Evolutionary conservation across 805 yeast genomes (phyloP).

Genomic region (Lipomyces yamanashiensis): DNA sequence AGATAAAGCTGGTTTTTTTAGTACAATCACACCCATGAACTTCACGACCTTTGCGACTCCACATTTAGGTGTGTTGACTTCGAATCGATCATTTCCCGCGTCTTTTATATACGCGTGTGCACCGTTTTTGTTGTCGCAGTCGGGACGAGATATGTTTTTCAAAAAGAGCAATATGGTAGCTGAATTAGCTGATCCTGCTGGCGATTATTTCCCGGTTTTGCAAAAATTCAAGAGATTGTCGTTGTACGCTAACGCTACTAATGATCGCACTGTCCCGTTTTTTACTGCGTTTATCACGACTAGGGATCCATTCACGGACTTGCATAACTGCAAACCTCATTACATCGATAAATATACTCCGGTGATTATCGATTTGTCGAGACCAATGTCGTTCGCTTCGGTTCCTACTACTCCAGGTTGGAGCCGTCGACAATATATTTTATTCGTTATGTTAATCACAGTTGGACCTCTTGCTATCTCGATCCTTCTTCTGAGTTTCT

Average conservation of each 20-base stretch:
- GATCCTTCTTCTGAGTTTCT: slow-evolving; percentile 14
- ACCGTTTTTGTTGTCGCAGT: slow-evolving; percentile 59
- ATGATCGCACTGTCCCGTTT: slow-evolving; percentile 87
- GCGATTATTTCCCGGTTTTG: slow-evolving; percentile 55
- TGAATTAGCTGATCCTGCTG: slow-evolving; percentile 57
- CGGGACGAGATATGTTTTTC: slow-evolving; percentile 66
- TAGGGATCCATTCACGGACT: slow-evolving; percentile 69
- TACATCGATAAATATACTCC: slow-evolving; percentile 10
- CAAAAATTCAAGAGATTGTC: slow-evolving; percentile 60
- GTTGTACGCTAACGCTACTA: slow-evolving; percentile 72
- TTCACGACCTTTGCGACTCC: slow-evolving; percentile 80
- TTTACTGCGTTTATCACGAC: slow-evolving; percentile 79
- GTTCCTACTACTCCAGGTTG: slow-evolving; percentile 5
- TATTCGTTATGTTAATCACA: slow-evolving; percentile 22
- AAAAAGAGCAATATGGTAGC: slow-evolving; percentile 52
- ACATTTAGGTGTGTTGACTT: slow-evolving; percentile 65
- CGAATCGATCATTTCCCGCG: slow-evolving; percentile 47
- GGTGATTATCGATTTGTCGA: slow-evolving; percentile 25
- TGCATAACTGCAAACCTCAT: slow-evolving; percentile 32
- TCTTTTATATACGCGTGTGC: slow-evolving; percentile 57
- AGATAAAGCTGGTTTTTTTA: slow-evolving; percentile 57
- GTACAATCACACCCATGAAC: slow-evolving; percentile 59
- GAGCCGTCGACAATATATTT: slow-evolving; percentile 14
- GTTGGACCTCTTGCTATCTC: slow-evolving; percentile 31
- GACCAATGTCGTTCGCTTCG: slow-evolving; percentile 4